Percentiles rank a stretch among this genome's conserved stretches.
Evolutionary conservation across 306 rosid genomes (phyloP).

Genomic region (Hylodesmum podocarpum): DNA sequence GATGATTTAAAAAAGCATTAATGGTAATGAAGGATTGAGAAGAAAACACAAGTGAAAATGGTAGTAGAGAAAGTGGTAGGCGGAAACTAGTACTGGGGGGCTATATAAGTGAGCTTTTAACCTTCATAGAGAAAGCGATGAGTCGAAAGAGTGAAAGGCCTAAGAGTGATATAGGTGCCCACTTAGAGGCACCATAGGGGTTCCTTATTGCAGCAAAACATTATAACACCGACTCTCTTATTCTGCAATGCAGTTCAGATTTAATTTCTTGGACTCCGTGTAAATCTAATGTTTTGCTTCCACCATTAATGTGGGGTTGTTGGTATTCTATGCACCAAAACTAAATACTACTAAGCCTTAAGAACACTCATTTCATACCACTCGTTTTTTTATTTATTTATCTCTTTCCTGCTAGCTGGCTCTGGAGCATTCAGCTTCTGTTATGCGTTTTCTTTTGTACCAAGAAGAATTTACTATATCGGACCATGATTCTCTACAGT

Average conservation of each 20-base stretch:
- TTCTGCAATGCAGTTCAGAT: conserved; percentile 29
- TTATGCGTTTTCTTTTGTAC: background rate
- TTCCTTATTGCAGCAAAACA: conserved; percentile 38
- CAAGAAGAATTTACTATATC: background rate
- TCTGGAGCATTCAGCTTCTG: background rate
- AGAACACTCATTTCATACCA: background rate
- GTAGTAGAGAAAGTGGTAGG: conserved; percentile 28
- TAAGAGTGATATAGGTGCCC: conserved; percentile 44
- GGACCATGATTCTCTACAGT: background rate
- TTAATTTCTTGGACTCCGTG: conserved; percentile 46
- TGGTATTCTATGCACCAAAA: background rate
- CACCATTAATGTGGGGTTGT: conserved; percentile 30
- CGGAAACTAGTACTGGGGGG: conserved; percentile 26
- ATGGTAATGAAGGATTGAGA: conserved; percentile 5
- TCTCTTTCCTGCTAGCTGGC: background rate
- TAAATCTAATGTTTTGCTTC: conserved; percentile 32
- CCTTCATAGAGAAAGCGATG: conserved; percentile 48
- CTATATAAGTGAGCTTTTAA: conserved; percentile 12
- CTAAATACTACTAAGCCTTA: background rate
- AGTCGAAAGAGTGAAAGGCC: conserved; percentile 32
- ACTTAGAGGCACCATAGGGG: conserved; percentile 34
- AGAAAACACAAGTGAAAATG: background rate
- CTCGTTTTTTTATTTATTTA: background rate
- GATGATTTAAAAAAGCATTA: too few relatives aligned
- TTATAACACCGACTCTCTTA: conserved; percentile 29